A percentile compares a stretch with the other conserved stretches of the same genome.
These are phyloP conservation scores for Tubosaeta sp. DNA, from an alignment of 768 basidiomycete genomes.

Conservation along the genomic window DNA sequence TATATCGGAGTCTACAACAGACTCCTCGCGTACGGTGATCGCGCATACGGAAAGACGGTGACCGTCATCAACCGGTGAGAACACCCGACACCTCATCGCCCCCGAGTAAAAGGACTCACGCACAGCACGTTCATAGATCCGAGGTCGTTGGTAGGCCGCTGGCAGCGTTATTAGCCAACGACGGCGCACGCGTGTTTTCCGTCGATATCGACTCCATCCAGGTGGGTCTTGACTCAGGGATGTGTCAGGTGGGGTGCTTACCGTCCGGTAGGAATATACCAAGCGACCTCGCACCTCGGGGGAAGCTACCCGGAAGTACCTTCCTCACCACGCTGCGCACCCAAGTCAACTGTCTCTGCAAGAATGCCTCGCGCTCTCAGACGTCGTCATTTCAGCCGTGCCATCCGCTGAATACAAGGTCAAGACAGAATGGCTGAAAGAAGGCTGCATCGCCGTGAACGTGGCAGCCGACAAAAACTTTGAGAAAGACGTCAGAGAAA, in stretches of 20 bases:
- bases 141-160: slow-evolving; percentile 97
- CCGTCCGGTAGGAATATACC: slow-evolving; percentile 69
- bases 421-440: slow-evolving; percentile 84
- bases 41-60: slow-evolving; percentile 88
- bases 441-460: slow-evolving; percentile 91
- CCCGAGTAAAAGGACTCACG: slow-evolving; percentile 1
- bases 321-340: slow-evolving; percentile 80
- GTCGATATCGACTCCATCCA: slow-evolving; percentile 95
- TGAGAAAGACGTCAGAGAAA: slow-evolving; percentile 86
- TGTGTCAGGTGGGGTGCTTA: neutral
- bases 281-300: slow-evolving; percentile 64
- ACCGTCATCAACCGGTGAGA: slow-evolving; percentile 89
- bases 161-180: slow-evolving; percentile 93
- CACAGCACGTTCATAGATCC: slow-evolving; percentile 47
- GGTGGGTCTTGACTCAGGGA: slow-evolving; percentile 29
- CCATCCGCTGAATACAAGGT: slow-evolving; percentile 84
- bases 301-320: slow-evolving; percentile 53
- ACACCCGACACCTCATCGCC: neutral
- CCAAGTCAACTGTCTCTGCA: slow-evolving; percentile 64
- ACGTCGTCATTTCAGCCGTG: slow-evolving; percentile 94
- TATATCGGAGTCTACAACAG: slow-evolving; percentile 89
- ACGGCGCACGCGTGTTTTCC: slow-evolving; percentile 93
- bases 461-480: slow-evolving; percentile 97
- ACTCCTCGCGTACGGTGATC: slow-evolving; percentile 88
- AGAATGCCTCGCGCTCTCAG: slow-evolving; percentile 78